Evolutionary conservation across 257 asterid species (phyloP).

Genomic region (Catharanthus roseus): DNA sequence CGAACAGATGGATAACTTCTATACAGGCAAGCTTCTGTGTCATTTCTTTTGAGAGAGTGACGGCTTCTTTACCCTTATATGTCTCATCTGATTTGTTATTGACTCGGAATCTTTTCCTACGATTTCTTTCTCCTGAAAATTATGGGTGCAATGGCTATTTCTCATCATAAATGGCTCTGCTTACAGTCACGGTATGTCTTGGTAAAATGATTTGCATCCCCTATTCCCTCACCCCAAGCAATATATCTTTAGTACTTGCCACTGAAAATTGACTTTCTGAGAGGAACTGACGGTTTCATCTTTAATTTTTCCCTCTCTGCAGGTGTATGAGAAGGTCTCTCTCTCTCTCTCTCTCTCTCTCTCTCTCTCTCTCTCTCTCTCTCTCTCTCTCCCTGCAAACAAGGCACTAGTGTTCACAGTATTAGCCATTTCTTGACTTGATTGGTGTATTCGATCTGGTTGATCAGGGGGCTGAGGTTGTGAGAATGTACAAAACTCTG

Average conservation of each 20-base stretch:
- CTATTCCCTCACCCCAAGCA: too few species aligned
- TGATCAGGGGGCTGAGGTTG: conserved; percentile 84
- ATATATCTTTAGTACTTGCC: neutral
- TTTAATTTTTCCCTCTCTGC: conserved; percentile 22
- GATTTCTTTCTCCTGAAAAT: conserved; percentile 16
- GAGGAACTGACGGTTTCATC: conserved; percentile 22
- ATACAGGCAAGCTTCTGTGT: conserved; percentile 54
- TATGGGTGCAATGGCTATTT: conserved; percentile 31
- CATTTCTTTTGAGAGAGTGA: conserved; percentile 2
- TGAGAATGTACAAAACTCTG: conserved; percentile 86
- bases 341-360: conserved; percentile 13
- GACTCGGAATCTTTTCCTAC: conserved; percentile 16
- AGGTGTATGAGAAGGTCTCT: conserved; percentile 73
- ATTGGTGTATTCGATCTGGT: conserved; percentile 10
- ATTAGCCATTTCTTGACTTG: conserved; percentile 4
- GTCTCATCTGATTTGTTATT: conserved; percentile 12
- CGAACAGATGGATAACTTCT: conserved; percentile 83
- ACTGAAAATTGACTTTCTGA: neutral
- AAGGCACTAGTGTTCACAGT: neutral
- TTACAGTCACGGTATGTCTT: conserved; percentile 65
- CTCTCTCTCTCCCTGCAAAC: too few species aligned
- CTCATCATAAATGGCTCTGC: conserved; percentile 16
- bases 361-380: neutral
- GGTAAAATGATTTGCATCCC: too few species aligned
- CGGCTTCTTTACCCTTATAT: conserved; percentile 1